phyloP scores from a whole-genome alignment of 2,329 filamentous ascomycete genomes.

The Dactylellina parvicollis region DNA sequence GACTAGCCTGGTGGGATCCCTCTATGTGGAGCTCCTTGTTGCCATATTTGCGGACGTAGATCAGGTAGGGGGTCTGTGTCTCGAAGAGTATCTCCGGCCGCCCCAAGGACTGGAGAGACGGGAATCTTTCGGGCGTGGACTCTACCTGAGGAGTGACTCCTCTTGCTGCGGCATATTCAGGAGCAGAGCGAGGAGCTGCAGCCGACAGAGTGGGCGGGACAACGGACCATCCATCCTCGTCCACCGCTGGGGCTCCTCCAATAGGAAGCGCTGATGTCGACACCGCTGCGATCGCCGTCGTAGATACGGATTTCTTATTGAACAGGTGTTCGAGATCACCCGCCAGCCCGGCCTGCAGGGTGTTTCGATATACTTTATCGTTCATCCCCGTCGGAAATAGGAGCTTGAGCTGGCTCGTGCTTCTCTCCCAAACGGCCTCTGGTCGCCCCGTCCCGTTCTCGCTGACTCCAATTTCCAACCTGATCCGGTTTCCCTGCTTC shows the following conservation, averaged over 20 bases:
- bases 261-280: constrained; percentile 34
- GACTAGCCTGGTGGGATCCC: constrained; percentile 48
- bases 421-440: constrained; percentile 22
- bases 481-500: constrained; percentile 29
- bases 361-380: constrained; percentile 39
- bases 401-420: constrained; percentile 7
- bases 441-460: constrained; percentile 34
- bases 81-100: constrained; percentile 45
- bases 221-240: constrained; percentile 48
- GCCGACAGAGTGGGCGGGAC: constrained; percentile 23
- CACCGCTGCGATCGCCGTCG: constrained; percentile 1
- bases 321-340: constrained; percentile 47
- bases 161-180: constrained; percentile 8
- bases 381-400: constrained; percentile 28
- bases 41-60: constrained; percentile 50
- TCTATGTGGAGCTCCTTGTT: constrained; percentile 52
- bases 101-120: constrained; percentile 15
- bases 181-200: constrained; percentile 8
- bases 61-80: constrained; percentile 42
- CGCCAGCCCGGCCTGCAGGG: constrained; percentile 39
- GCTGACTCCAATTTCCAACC: constrained; percentile 41
- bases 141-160: constrained; percentile 12
- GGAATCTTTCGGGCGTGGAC: constrained; percentile 33
- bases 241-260: constrained; percentile 24
- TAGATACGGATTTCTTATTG: constrained; percentile 22